Conservation (phyloP, 2,329 filamentous ascomycete species). For the Penicillium sp. region DNA sequence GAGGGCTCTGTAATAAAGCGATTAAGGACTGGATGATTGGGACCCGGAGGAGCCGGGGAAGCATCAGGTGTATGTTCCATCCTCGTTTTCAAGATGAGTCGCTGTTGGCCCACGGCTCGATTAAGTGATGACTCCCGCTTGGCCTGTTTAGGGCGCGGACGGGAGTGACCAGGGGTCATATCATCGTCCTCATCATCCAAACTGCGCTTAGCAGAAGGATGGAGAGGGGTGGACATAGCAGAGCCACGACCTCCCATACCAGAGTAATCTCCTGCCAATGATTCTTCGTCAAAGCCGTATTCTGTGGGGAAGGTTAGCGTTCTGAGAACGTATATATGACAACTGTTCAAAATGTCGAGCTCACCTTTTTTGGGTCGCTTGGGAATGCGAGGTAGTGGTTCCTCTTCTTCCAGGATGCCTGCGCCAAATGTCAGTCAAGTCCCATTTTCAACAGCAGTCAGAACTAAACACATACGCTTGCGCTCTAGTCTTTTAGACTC, state of each 20-base stretch:
- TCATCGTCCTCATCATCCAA: constrained; percentile 44
- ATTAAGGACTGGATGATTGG: constrained; percentile 42
- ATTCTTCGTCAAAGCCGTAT: constrained; percentile 35
- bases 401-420: constrained; percentile 50
- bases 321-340: background rate
- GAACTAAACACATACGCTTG: constrained; percentile 36
- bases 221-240: constrained; percentile 38
- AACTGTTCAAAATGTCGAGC: background rate
- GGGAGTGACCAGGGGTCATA: constrained; percentile 36
- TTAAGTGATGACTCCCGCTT: constrained; percentile 39
- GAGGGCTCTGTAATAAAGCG: constrained; percentile 39
- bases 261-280: constrained; percentile 30
- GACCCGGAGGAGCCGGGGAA: constrained; percentile 45
- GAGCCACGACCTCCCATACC: constrained; percentile 30
- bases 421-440: constrained; percentile 10
- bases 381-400: constrained; percentile 42
- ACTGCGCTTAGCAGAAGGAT: constrained; percentile 35
- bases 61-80: constrained; percentile 44
- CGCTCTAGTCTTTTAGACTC: constrained; percentile 49
- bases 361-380: constrained; percentile 47
- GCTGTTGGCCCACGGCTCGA: constrained; percentile 37
- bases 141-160: constrained; percentile 40
- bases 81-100: constrained; percentile 45
- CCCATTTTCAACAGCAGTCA: background rate
- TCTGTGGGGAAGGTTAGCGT: constrained; percentile 17